Conservation (phyloP, 1,284 basidiomycete genomes). For the Anthracocystis setariae region DNA sequence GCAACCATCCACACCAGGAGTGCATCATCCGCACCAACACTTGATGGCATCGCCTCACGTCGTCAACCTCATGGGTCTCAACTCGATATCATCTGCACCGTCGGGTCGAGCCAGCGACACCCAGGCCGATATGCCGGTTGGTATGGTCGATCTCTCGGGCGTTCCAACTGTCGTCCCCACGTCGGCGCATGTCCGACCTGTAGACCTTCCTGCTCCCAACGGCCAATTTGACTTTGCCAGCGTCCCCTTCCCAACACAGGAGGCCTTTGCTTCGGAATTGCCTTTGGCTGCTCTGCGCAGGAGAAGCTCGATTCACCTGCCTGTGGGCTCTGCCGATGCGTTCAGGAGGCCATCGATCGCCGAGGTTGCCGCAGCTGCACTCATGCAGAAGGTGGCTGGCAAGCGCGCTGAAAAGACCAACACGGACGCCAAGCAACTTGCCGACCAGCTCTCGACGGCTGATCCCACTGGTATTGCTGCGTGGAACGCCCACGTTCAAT, state of each 20-base stretch:
- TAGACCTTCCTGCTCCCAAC: constrained; percentile 46
- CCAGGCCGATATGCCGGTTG: constrained; percentile 32
- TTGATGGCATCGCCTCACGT: constrained; percentile 25
- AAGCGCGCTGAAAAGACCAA: constrained; percentile 36
- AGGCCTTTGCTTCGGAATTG: constrained; percentile 28
- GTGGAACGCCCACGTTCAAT: constrained; percentile 44
- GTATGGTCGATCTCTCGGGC: constrained; percentile 24
- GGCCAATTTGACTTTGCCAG: constrained; percentile 51
- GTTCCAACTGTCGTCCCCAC: constrained; percentile 39
- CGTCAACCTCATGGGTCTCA: constrained; percentile 34
- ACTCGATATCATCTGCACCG: constrained; percentile 11
- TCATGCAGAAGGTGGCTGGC: constrained; percentile 34
- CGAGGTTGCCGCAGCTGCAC: constrained; percentile 36
- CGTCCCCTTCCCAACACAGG: constrained; percentile 44
- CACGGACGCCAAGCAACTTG: constrained; percentile 28
- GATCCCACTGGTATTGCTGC: constrained; percentile 34
- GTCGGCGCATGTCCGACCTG: constrained; percentile 47
- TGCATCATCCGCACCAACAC: constrained; percentile 6
- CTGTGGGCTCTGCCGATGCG: constrained; percentile 26
- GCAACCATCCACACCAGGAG: constrained; percentile 3
- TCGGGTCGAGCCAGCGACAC: constrained; percentile 29
- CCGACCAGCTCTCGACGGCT: constrained; percentile 16
- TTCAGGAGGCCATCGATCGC: constrained; percentile 41
- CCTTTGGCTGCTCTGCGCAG: constrained; percentile 28
- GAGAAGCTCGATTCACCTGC: constrained; percentile 41